Base-by-base conservation (phyloP, 2,329 filamentous ascomycete genomes). In the Pseudocercospora musae region DNA sequence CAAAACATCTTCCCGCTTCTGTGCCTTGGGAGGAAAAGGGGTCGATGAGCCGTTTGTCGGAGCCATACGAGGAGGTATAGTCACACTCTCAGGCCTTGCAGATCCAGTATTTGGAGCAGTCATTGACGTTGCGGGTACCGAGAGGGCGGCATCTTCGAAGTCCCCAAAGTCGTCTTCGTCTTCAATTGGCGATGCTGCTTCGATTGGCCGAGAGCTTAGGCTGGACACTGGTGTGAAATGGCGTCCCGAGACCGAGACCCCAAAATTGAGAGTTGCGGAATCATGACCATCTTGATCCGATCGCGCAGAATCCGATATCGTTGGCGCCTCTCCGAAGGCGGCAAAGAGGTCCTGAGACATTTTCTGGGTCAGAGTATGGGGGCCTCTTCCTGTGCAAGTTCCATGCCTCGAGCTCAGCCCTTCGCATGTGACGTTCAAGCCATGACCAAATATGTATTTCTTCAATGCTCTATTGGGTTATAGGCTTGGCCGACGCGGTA, bases 331-430 rank as follows among this genome's bases (percentile, higher is more conserved):
- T 23, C 70, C 79, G 70, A 85, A 85, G 63, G 80, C 83, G 62
- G 81, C 81, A 50, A 83, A 77, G 21, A 85, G 75, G 68, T 85
- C 83, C 60, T 80, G 79, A 56, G 82, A 84, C 82, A 85, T 85
- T 20, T 46, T 29, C n/a, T 29, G 20, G 48, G 21, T 4, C 21
- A 27, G 44, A 48, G 44, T n/a, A 23, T 48, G 6, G 18, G 15
- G n/a, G n/a, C 13, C 33, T n/a, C 33, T 15, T 37, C 4, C 15
- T n/a, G 13, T 15, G 33, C 1, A 37, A 6, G n/a, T 37, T 15
- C 13, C 13, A 1, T 15, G n/a, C 15, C 13, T 1, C 13, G 15
- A 37, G 11, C 13, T 37, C 33, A n/a, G 33, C 3, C n/a, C 33
- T 37, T 31, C 8, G 8, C 29, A 31, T 31, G 2, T 8, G 11